These are phyloP conservation scores for Calocera cornea DNA, from an alignment of 768 basidiomycete genomes.

Conservation along the genomic window DNA sequence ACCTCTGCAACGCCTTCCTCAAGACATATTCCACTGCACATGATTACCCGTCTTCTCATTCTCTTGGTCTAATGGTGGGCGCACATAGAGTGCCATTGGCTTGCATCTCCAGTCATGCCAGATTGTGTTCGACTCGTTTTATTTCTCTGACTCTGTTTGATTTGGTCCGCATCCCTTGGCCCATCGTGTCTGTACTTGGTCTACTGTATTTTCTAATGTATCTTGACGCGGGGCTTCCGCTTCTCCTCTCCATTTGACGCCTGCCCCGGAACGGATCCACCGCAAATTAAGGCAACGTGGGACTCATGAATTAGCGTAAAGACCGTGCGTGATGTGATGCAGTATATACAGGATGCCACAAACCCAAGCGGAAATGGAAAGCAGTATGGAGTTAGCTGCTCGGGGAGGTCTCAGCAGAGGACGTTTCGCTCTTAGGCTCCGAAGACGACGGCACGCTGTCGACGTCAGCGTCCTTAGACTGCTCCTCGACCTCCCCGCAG, in stretches of 20 bases:
- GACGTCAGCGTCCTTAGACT: neutral
- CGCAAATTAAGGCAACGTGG: neutral
- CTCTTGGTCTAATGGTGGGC: slow-evolving; percentile 3
- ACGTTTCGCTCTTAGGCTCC: neutral
- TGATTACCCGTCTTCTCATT: neutral
- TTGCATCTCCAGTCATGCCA: neutral
- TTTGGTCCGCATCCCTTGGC: neutral
- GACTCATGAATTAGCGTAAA: neutral
- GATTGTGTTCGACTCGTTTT: neutral
- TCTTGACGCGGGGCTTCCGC: neutral
- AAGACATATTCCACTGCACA: neutral
- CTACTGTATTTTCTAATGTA: slow-evolving; percentile 3
- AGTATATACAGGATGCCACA: neutral
- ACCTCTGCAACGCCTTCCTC: neutral
- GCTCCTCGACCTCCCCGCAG: neutral
- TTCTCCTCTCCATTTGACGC: neutral
- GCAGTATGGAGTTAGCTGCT: neutral
- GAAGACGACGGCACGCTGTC: neutral
- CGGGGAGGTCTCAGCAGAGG: neutral
- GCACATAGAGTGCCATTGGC: neutral
- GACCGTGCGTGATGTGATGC: neutral
- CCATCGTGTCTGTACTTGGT: slow-evolving; percentile 1
- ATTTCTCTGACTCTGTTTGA: neutral
- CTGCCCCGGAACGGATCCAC: neutral
- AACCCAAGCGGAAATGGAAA: neutral